Evolutionary conservation across 306 rosid genomes (phyloP), one percentile per base, ranked within the genome.

Genomic region (Elaeagnus macrophylla): DNA sequence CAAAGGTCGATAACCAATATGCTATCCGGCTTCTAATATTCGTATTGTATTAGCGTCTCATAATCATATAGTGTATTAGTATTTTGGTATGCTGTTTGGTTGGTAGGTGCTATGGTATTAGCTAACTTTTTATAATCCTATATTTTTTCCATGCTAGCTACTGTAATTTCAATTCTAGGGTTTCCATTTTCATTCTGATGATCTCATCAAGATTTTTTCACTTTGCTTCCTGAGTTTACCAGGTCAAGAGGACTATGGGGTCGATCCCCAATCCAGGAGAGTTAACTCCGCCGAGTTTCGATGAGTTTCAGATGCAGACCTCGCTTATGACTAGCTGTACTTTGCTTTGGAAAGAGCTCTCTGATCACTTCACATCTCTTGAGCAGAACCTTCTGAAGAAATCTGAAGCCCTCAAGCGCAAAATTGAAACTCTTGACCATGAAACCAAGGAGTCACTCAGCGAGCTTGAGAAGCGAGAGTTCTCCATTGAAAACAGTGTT

Each of bases 251-350:
- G 32, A 25, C 51, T 25, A 90, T 91, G 96, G 97, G 95, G 95
- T 84, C 97, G 72, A 80, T 77, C 83, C 87, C 89, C 85, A 96
- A 91, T 91, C 95, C 99, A 62, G 97, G 97, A 59, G 99, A 87
- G 89, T 69, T 77, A 69, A 53, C 83, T 78, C 93, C 51, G 59
- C 93, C 93, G 48, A 80, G 84, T 68, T 91, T 91, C 62, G 93
- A 87, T 36, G 99, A 91, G 51, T 91, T 91, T 67, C 99, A 87
- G 75, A 71, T 89, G 67, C 96, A 91, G 65, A 78, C 96, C 51
- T 91, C 99, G 0, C 93, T 91, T 19, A 91, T 87, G 96, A 84
- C 99, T 12, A 87, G 82, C 79, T 91, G 99, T 64, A 91, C 99
- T 36, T 80, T 86, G 6, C 96, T 91, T 64, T 91, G 99, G 99